Percentiles rank a stretch among this genome's conserved stretches.
These are phyloP conservation scores for Dioszegia hungarica DNA, from an alignment of 768 basidiomycete species.

Conservation along the genomic window DNA sequence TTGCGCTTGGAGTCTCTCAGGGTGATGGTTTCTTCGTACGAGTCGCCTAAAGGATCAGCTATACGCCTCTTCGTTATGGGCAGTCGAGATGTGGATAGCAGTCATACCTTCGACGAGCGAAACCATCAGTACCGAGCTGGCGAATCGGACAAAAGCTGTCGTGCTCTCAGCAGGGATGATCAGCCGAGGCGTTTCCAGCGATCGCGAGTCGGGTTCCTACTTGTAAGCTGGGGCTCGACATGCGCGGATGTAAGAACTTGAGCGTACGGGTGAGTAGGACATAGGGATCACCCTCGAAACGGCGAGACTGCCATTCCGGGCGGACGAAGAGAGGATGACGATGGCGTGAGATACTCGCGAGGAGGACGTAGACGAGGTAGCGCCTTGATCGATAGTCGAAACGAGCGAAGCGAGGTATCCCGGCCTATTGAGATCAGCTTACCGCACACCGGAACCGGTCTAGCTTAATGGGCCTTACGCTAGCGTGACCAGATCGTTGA, in stretches of 20 bases:
- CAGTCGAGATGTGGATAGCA: not conserved
- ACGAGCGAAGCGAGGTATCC: slow-evolving; percentile 43
- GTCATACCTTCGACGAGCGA: slow-evolving; percentile 35
- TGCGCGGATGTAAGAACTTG: not conserved
- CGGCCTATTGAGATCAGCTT: slow-evolving; percentile 6
- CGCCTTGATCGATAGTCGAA: slow-evolving; percentile 23
- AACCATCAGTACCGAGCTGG: slow-evolving; percentile 45
- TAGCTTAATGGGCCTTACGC: not conserved
- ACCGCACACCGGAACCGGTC: slow-evolving; percentile 1
- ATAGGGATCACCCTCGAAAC: slow-evolving; percentile 19
- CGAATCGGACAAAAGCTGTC: slow-evolving; percentile 48
- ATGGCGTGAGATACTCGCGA: slow-evolving; percentile 36
- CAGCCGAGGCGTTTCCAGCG: slow-evolving; percentile 45
- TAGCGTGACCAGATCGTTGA: slow-evolving; percentile 37
- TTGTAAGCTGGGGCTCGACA: not conserved
- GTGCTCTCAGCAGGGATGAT: slow-evolving; percentile 32
- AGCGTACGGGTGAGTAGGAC: slow-evolving; percentile 23
- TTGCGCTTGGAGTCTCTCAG: slow-evolving; percentile 47
- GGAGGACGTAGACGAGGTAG: slow-evolving; percentile 16
- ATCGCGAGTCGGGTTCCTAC: slow-evolving; percentile 37
- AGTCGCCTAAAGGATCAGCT: slow-evolving; percentile 18
- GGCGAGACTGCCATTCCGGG: slow-evolving; percentile 9
- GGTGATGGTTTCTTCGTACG: slow-evolving; percentile 49
- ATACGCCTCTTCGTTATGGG: not conserved
- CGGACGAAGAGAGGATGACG: slow-evolving; percentile 29